Evolutionary conservation across 2,329 filamentous ascomycete genomes (phyloP).

Genomic region (Phialophora chinensis): DNA sequence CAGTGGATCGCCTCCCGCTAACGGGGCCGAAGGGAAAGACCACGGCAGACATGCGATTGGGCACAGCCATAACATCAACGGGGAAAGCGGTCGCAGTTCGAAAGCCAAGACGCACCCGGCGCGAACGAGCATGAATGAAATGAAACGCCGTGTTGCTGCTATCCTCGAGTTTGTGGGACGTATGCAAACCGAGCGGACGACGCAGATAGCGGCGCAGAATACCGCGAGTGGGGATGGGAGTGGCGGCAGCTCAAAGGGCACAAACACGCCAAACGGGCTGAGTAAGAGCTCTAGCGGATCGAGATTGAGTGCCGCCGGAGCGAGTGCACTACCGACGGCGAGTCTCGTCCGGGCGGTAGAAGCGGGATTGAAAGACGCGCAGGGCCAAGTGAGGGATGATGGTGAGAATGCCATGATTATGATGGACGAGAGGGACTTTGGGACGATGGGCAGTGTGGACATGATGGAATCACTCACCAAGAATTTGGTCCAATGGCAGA

Average conservation of each 20-base stretch:
- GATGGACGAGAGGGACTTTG: slow-evolving; percentile 64
- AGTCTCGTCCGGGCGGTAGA: slow-evolving; percentile 45
- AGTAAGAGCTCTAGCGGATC: slow-evolving; percentile 23
- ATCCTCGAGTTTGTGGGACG: slow-evolving; percentile 90
- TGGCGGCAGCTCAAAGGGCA: slow-evolving; percentile 43
- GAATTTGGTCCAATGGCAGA: slow-evolving; percentile 84
- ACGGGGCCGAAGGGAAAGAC: slow-evolving; percentile 43
- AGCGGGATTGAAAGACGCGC: slow-evolving; percentile 44
- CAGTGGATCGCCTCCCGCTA: slow-evolving; percentile 43
- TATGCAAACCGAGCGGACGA: slow-evolving; percentile 86
- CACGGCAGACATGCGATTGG: not conserved
- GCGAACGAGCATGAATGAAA: slow-evolving; percentile 80
- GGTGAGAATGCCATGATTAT: not conserved
- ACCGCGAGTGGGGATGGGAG: slow-evolving; percentile 43
- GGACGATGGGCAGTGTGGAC: slow-evolving; percentile 76
- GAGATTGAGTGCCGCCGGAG: not conserved
- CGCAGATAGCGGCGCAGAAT: slow-evolving; percentile 41
- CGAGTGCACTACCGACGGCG: slow-evolving; percentile 37
- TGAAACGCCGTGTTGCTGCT: slow-evolving; percentile 80
- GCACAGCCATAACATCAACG: slow-evolving; percentile 59
- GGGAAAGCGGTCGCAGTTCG: slow-evolving; percentile 63
- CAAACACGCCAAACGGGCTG: slow-evolving; percentile 38
- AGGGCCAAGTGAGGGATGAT: slow-evolving; percentile 39
- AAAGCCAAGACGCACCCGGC: slow-evolving; percentile 64
- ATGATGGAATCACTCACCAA: slow-evolving; percentile 89